Evolutionary conservation across 1,139 yeast species (phyloP), one percentile per base, ranked within the genome.

Genomic region (Hyphopichia burtonii): DNA sequence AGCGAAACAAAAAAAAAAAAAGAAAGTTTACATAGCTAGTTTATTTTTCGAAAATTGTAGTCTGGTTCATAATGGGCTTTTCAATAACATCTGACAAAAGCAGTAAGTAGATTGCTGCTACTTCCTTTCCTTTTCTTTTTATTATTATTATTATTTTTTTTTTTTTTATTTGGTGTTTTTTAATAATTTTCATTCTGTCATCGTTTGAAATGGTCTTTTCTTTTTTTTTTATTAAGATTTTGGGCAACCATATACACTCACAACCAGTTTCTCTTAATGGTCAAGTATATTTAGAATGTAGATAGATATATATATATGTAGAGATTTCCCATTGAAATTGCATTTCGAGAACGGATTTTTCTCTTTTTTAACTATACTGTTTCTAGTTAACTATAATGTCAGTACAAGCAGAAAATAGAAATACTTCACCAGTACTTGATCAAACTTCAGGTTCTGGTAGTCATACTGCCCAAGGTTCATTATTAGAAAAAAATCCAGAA

Each of bases 381-480:
- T 25, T 8, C 28, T 25, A 9, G 4, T 7, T 25, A 8, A 10
- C 12, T 25, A 25, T 4, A 25, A 25, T 25, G 28, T 25, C 28
- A 16, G 34, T 6, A 18, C 34, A 31, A 31, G 22, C 16, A 31
- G 18, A 31, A 31, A 20, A 18, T 16, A 11, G 17, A n/a, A 31
- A 31, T 31, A 18, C 20, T 16, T 5, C 11, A 7, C 34, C 34
- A 17, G 22, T 31, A 6, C 34, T 17, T 34, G 36, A 17, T 17
- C 31, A 23, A 23, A 28, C 31, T 8, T 35, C 37, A 11, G 37
- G 37, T 9, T 35, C 39, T 31, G 40, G 34, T 17, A 33, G 32
- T 33, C 40, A 23, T 7, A 38, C 40, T 19, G 31, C 40, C 17
- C 35, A 20, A 23, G 35, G 25, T 15, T 30, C 39, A 20, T 37